Conservation (phyloP, 371 early-diverging fungal genomes). For the Mortierella sp. region DNA sequence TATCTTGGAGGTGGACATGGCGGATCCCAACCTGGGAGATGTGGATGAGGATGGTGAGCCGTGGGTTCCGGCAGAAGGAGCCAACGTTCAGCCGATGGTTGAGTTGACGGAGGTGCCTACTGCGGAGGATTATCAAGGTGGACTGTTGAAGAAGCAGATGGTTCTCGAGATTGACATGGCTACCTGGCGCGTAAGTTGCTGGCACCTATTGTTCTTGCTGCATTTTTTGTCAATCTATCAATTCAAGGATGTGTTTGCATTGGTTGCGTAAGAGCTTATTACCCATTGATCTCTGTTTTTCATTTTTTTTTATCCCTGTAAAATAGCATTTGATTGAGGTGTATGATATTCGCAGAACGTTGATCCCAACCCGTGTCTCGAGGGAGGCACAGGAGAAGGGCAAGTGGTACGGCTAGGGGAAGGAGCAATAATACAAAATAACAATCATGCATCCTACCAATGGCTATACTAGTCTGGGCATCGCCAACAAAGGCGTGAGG, state of each 20-base stretch:
- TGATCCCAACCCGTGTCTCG: constrained; percentile 72
- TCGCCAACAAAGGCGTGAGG: no score
- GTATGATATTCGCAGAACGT: constrained; percentile 70
- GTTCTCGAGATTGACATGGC: constrained; percentile 85
- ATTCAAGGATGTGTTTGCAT: no score
- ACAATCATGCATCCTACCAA: background rate
- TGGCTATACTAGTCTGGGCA: no score
- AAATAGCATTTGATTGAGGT: constrained; percentile 73
- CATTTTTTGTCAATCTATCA: background rate
- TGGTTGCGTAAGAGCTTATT: background rate
- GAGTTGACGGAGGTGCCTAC: constrained; percentile 73
- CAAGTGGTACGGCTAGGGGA: constrained; percentile 62
- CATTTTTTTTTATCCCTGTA: background rate
- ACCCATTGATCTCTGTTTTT: background rate
- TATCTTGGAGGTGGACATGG: constrained; percentile 75
- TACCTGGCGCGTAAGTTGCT: constrained; percentile 72
- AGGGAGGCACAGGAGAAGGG: constrained; percentile 50
- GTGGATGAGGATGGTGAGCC: constrained; percentile 25
- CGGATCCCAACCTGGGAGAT: constrained; percentile 75
- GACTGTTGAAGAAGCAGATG: constrained; percentile 82
- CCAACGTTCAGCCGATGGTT: constrained; percentile 48
- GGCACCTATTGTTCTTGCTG: background rate
- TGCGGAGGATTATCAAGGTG: constrained; percentile 71
- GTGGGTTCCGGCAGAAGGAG: constrained; percentile 50
- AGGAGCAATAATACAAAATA: background rate